Evolutionary conservation across 148 eudicot genomes (phyloP).

Genomic region (Rhododendron griersonianum): DNA sequence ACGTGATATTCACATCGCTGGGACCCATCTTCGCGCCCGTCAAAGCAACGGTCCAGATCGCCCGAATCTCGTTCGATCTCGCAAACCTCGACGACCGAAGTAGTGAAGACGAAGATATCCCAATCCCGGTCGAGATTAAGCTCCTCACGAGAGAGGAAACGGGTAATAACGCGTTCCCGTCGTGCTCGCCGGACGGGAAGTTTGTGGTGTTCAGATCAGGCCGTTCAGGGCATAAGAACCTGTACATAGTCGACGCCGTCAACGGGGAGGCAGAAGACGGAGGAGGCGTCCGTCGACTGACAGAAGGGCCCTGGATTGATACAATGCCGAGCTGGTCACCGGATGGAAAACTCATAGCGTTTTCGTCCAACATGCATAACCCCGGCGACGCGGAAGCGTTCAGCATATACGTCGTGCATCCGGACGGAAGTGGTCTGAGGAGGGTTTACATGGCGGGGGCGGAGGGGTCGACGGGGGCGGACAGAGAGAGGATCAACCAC

Average conservation of each 20-base stretch:
- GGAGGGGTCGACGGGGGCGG: constrained; percentile 21
- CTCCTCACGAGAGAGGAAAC: constrained; percentile 51
- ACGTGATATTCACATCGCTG: constrained; percentile 59
- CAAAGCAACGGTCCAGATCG: constrained; percentile 54
- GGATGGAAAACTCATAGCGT: constrained; percentile 63
- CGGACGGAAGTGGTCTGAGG: constrained; percentile 51
- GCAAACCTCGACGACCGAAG: constrained; percentile 14
- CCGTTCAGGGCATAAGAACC: constrained; percentile 70
- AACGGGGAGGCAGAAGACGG: constrained; percentile 51
- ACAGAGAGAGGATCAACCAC: constrained; percentile 67
- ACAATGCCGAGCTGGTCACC: constrained; percentile 95
- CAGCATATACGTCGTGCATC: constrained; percentile 47
- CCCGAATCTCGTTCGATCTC: constrained; percentile 44
- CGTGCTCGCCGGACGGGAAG: constrained; percentile 83
- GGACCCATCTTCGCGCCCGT: constrained; percentile 62
- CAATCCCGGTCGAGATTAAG: constrained; percentile 26
- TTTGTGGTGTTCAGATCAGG: constrained; percentile 70
- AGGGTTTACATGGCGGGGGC: constrained; percentile 31
- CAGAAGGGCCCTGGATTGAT: constrained; percentile 74
- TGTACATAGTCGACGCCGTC: constrained; percentile 59
- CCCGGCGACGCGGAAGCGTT: constrained; percentile 41
- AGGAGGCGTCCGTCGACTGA: constrained; percentile 40
- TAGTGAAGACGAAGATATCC: constrained; percentile 9
- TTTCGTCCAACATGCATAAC: constrained; percentile 69
- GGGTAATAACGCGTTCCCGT: constrained; percentile 76